A percentile compares a stretch with the other conserved stretches of the same genome.
phyloP scores from a whole-genome alignment of 768 basidiomycete species.

The Psilocybe sp. region DNA sequence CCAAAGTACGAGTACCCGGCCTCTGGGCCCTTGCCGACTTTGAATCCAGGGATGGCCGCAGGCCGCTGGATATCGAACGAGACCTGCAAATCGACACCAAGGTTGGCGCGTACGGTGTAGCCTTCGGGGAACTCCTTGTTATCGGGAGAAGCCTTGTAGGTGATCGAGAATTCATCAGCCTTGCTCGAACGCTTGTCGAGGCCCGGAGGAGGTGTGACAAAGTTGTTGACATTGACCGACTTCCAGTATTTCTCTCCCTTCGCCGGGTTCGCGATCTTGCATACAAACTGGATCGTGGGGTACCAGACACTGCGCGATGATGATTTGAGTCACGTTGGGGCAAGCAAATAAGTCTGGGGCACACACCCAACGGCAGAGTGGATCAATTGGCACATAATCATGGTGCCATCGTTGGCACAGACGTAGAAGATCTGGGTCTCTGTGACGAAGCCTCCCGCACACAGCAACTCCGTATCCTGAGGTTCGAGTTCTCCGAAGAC shows the following conservation, averaged over 20 bases:
- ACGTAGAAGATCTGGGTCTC: slow-evolving; percentile 92
- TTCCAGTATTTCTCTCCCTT: slow-evolving; percentile 80
- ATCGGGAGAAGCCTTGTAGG: slow-evolving; percentile 53
- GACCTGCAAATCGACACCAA: slow-evolving; percentile 77
- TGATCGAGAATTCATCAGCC: slow-evolving; percentile 80
- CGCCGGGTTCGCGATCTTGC: slow-evolving; percentile 80
- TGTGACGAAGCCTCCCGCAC: slow-evolving; percentile 79
- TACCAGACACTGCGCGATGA: slow-evolving; percentile 73
- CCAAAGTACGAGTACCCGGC: slow-evolving; percentile 93
- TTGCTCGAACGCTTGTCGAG: slow-evolving; percentile 87
- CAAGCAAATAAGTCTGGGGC: slow-evolving; percentile 6
- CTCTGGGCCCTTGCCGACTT: slow-evolving; percentile 82
- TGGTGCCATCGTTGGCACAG: slow-evolving; percentile 74
- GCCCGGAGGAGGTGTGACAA: slow-evolving; percentile 68
- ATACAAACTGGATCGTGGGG: slow-evolving; percentile 91
- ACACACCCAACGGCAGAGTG: slow-evolving; percentile 86
- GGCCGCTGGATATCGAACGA: slow-evolving; percentile 73
- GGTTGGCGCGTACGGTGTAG: slow-evolving; percentile 78
- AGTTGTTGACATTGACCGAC: slow-evolving; percentile 81
- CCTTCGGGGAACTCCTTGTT: slow-evolving; percentile 61
- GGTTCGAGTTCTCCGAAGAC: slow-evolving; percentile 73
- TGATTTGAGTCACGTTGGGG: slow-evolving; percentile 5
- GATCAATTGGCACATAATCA: slow-evolving; percentile 81
- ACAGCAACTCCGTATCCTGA: slow-evolving; percentile 80
- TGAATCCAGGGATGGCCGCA: slow-evolving; percentile 77